Evolutionary conservation across 805 yeast genomes (phyloP), one percentile per base, ranked within the genome.

Genomic region (Metschnikowia matae): DNA sequence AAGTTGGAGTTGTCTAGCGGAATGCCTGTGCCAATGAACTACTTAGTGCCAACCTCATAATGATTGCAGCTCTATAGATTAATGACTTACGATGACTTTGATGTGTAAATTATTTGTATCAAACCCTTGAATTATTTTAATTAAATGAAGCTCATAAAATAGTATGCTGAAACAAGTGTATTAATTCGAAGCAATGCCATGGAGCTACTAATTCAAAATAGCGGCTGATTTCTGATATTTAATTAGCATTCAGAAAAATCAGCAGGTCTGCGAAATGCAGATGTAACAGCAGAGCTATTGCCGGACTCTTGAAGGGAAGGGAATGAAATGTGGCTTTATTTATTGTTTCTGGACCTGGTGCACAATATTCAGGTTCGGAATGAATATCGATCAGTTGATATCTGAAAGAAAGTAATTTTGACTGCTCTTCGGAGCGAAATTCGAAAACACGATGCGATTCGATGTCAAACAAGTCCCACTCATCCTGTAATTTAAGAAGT

Each of bases 1-100:
- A 35, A 40, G 15, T 37, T 51, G n/a, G 53, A 45, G 33, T 47
- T 48, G n/a, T 21, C 53, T 6, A 45, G 52, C 38, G 34, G 23
- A 14, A 15, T 26, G 35, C 54, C 48, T 21, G 40, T 44, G 32
- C 45, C 15, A 21, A 42, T 42, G 45, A 42, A 42, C 38, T 21
- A 18, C 32, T 42, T 42, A 11, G 10, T 33, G n/a, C 20, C 15
- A 20, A 34, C 38, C 29, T 21, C 11, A 14, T 11, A 13, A n/a
- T 31, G 18, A 11, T 18, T 18, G n/a, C 40, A 37, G 14, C 26
- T 37, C n/a, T 37, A 41, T 31, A 32, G 32, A 39, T 23, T 41
- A 31, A 18, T 31, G 36, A 41, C 26, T 41, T 31, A 41, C 32
- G 44, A 41, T 11, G 18, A 31, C 18, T 29, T 11, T 29, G 17